Base-by-base conservation (phyloP, 371 early-diverging fungal species). In the Apophysomyces trapeziformis region DNA sequence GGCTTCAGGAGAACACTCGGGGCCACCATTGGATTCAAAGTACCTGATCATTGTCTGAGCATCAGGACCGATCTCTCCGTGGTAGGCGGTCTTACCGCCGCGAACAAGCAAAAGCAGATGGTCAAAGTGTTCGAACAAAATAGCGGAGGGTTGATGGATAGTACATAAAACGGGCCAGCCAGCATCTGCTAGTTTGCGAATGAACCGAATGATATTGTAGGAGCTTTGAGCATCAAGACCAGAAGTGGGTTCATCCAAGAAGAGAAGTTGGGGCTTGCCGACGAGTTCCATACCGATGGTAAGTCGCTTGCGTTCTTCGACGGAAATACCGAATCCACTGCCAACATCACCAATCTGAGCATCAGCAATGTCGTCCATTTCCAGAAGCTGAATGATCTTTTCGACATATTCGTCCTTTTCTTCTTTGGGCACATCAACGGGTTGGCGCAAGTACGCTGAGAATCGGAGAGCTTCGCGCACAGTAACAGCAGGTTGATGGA, bases 241-340 rank as follows among this genome's bases (percentile, higher is more conserved):
- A 39, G 88, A 87, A n/a, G 93, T 93, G 16, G 93, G 93, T 71
- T 95, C 95, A 73, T 95, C 95, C 61, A 95, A 76, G 76, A 92
- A 92, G 57, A 93, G 76, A 21, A 92, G 78, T 44, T 82, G 74
- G 14, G 92, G 92, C 69, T 85, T 86, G 36, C 90, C 87, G 2
- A 93, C 87, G 13, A 93, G 79, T 73, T 92, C 92, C 67, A 77
- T 71, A 18, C 85, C 92, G 35, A 91, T 90, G 21, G 84, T 83
- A 26, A 89, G 79, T 36, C 90, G 85, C 65, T 87, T 85, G 64
- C 85, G 82, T 73, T 89, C 89, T 61, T 89, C 90, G 35, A 88
- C 79, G 47, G 82, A 81, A 7, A 87, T 79, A 57, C 88, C 88
- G 62, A 76, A 60, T 32, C 75, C 75, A 32, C 58, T n/a, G 12